Evolutionary conservation across 2,329 filamentous ascomycete genomes (phyloP), one percentile per base, ranked within the genome.

Genomic region (Pseudophaeomoniella oleicola): DNA sequence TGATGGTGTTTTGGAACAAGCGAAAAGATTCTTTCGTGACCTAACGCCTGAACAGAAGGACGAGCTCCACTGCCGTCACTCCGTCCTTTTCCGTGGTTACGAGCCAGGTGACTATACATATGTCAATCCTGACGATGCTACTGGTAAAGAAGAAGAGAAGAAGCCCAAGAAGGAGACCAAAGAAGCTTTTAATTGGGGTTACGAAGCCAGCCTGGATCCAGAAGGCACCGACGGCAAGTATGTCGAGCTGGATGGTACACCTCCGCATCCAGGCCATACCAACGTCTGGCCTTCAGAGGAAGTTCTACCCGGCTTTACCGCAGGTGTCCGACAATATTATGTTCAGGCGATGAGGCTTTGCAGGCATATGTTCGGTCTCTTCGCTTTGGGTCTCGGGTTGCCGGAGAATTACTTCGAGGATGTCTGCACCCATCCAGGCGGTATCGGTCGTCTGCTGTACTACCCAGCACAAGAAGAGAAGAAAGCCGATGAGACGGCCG

Each of bases 401-500:
- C 58, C 63, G 0, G 72, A 77, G 45, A 47, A 60, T 18, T 67
- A 68, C 37, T 76, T 76, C 46, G 71, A 75, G 40, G 52, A 54
- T 2, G 64, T 71, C 37, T 63, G 66, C 16, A 64, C 60, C 0
- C 63, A 69, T 41, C 72, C 72, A 0, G 71, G 56, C 2, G 50
- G 48, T 2, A 49, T 48, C 19, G 44, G 45, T 5, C 29, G 46
- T 4, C 16, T 51, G 29, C 43, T 49, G 4, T 47, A 53, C 30
- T 55, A 54, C 34, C 46, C 45, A 4, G 39, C 44, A 11, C 40
- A 38, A 17, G 10, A 30, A 15, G 11, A 6, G 13, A 37, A 38
- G 36, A n/a, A 19, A 36, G 13, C 15, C 16, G 30, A 14, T 19
- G 38, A 42, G 15, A 18, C 6, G 16, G 13, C 30, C 10, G 40